Conservation (phyloP, 2,329 filamentous ascomycete species). For the Fusarium mundagurra region DNA sequence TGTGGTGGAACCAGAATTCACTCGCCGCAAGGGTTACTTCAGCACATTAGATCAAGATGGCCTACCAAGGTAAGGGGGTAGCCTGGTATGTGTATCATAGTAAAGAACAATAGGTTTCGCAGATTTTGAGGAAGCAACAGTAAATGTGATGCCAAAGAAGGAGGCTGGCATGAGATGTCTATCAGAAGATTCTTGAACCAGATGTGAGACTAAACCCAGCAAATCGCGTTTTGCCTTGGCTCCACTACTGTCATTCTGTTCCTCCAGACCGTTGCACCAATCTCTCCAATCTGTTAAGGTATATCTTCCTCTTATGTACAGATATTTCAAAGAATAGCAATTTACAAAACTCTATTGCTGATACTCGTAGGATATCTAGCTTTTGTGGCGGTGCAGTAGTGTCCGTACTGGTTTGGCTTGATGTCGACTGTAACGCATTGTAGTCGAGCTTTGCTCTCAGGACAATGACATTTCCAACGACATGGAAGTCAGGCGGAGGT, state of each 20-base stretch:
- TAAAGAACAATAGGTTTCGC: fast-evolving
- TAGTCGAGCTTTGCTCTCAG: background rate
- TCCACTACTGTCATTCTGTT: background rate
- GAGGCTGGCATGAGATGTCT: background rate
- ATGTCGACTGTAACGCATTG: background rate
- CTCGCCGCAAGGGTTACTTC: background rate
- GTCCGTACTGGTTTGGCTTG: background rate
- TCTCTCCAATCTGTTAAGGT: conserved; percentile 27
- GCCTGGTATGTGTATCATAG: background rate
- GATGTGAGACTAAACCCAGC: background rate
- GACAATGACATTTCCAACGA: background rate
- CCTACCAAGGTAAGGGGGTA: background rate
- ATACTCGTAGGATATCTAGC: background rate
- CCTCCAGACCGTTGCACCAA: background rate
- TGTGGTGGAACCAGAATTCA: background rate
- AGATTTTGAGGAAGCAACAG: fast-evolving
- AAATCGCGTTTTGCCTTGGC: background rate
- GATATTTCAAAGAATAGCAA: conserved; percentile 36
- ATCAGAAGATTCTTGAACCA: fast-evolving
- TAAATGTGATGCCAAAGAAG: no score
- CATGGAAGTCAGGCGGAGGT: background rate
- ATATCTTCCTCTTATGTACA: conserved; percentile 33
- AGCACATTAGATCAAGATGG: background rate
- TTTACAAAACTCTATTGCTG: conserved; percentile 3
- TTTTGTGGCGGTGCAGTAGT: background rate